These are phyloP conservation scores for Phaseolus coccineus DNA, from an alignment of 331 rosid genomes.

Conservation along the genomic window DNA sequence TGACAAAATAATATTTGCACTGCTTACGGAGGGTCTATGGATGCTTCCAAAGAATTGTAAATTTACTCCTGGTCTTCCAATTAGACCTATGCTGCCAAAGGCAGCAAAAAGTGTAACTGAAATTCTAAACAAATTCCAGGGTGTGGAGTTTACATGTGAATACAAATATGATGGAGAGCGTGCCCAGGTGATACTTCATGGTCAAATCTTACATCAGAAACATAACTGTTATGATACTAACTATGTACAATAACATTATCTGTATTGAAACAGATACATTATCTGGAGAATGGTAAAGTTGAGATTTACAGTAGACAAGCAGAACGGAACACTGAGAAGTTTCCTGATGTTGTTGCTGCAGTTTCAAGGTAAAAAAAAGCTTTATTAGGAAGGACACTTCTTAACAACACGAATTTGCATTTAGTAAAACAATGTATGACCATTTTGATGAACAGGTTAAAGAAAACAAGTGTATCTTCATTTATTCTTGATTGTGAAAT, in stretches of 20 bases:
- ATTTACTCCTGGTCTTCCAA: slow-evolving; percentile 88
- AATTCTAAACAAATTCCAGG: slow-evolving; percentile 80
- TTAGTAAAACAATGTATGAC: not conserved
- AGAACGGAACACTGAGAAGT: slow-evolving; percentile 90
- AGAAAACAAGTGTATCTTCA: slow-evolving; percentile 76
- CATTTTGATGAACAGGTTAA: slow-evolving; percentile 65
- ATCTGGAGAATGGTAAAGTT: slow-evolving; percentile 79
- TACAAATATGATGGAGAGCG: slow-evolving; percentile 97
- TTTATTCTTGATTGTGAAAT: slow-evolving; percentile 94
- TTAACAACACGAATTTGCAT: not conserved
- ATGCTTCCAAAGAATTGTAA: slow-evolving; percentile 69
- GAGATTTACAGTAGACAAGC: slow-evolving; percentile 97
- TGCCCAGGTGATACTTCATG: slow-evolving; percentile 77
- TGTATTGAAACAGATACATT: slow-evolving; percentile 74
- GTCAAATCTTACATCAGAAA: slow-evolving; percentile 26
- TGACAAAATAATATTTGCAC: slow-evolving; percentile 78
- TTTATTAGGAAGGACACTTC: slow-evolving; percentile 25
- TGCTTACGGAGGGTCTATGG: slow-evolving; percentile 83
- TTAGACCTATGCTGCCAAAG: slow-evolving; percentile 96
- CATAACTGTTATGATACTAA: slow-evolving; percentile 28
- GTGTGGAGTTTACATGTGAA: slow-evolving; percentile 85
- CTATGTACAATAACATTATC: slow-evolving; percentile 38
- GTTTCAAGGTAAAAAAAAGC: slow-evolving; percentile 64
- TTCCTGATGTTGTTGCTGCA: slow-evolving; percentile 81
- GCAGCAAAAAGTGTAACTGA: slow-evolving; percentile 85